Evolutionary conservation across 306 rosid species (phyloP).

Genomic region (Cyclanthera cordifolia): DNA sequence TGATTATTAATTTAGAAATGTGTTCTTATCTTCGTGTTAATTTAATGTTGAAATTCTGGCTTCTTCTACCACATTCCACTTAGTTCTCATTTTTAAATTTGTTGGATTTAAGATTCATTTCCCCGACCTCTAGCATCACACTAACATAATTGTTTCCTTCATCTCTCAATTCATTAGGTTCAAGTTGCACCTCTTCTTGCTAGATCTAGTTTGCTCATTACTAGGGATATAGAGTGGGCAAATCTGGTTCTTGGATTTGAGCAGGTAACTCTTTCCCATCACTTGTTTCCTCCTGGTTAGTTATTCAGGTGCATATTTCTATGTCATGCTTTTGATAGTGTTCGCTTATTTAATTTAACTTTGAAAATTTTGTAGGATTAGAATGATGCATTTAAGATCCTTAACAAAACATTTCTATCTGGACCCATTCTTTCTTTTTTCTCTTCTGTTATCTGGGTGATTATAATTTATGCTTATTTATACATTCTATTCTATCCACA

Average conservation of each 20-base stretch:
- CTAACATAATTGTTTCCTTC: constrained; percentile 14
- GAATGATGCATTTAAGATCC: not conserved
- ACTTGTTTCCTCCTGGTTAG: not conserved
- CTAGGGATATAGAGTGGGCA: constrained; percentile 94
- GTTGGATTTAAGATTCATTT: not conserved
- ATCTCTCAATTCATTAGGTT: constrained; percentile 34
- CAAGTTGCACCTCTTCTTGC: constrained; percentile 81
- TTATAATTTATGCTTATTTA: not conserved
- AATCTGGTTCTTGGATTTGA: constrained; percentile 88
- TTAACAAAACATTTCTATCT: not conserved
- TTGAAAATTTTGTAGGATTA: not conserved
- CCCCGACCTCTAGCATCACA: not conserved
- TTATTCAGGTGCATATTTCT: not conserved
- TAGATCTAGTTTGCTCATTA: constrained; percentile 81
- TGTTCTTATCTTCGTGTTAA: not conserved
- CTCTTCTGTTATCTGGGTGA: not conserved
- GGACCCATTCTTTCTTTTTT: not conserved
- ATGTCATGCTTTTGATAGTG: not conserved
- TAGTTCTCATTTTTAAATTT: not conserved
- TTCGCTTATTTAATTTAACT: not conserved
- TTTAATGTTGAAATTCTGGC: not conserved
- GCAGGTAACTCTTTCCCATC: constrained; percentile 42
- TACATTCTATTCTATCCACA: not conserved
- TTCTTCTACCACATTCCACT: constrained; percentile 2
- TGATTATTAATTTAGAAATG: not conserved